These are phyloP conservation scores for Berberis thunbergii DNA, from an alignment of 164 flowering plant species.

Conservation along the genomic window DNA sequence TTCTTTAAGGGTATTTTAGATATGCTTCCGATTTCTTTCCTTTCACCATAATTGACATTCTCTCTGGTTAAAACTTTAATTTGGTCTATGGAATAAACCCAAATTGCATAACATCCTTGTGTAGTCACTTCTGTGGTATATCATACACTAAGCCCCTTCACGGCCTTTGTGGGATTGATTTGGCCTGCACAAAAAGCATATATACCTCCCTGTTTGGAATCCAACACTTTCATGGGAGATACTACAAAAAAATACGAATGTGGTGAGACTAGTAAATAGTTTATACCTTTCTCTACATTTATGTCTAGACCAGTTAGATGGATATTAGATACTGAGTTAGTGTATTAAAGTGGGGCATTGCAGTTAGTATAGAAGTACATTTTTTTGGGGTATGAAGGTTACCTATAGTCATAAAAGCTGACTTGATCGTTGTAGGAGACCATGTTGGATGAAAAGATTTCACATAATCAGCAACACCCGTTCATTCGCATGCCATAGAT, in stretches of 20 bases:
- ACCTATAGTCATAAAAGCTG: background rate
- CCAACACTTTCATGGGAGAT: background rate
- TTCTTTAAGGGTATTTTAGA: background rate
- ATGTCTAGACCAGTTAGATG: no score
- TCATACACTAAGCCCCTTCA: conserved; percentile 4
- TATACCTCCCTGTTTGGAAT: background rate
- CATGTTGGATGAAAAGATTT: background rate
- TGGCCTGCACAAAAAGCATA: conserved; percentile 1
- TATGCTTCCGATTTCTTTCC: background rate
- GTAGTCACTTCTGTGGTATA: background rate
- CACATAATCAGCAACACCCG: background rate
- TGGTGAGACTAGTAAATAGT: background rate
- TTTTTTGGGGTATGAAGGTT: background rate
- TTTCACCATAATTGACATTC: background rate
- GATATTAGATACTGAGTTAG: no score
- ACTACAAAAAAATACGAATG: background rate
- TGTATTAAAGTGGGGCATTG: background rate
- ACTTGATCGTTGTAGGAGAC: background rate
- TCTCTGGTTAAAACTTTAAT: background rate
- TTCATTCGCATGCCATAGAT: background rate
- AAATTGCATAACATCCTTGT: background rate
- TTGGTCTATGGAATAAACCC: background rate
- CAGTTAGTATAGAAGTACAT: background rate
- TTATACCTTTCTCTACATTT: no score
- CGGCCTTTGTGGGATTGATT: conserved; percentile 4